These are phyloP conservation scores for Leccinum pachyderme DNA, from an alignment of 1,284 basidiomycete species.

Conservation along the genomic window DNA sequence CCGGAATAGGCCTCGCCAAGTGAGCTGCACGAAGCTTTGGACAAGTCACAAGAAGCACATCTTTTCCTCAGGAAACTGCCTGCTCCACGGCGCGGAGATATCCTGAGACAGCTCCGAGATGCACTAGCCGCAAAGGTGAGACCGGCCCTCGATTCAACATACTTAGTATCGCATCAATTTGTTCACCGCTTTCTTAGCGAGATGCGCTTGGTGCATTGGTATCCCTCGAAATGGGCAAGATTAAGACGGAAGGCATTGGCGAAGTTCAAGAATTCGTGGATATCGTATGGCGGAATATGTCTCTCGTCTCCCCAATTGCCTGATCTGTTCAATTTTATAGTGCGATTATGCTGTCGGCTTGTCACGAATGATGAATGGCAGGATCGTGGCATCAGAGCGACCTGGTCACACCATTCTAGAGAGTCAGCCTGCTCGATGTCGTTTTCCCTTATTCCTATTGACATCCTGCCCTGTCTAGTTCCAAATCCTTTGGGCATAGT, in stretches of 20 bases:
- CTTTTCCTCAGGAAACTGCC: constrained; percentile 72
- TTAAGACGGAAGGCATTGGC: constrained; percentile 86
- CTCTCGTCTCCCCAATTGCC: constrained; percentile 11
- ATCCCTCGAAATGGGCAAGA: constrained; percentile 95
- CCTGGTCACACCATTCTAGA: constrained; percentile 90
- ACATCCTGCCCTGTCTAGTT: constrained; percentile 45
- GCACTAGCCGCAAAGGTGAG: constrained; percentile 76
- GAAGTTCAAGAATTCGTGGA: constrained; percentile 96
- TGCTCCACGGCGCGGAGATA: constrained; percentile 84
- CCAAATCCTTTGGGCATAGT: constrained; percentile 92
- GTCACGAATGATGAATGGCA: constrained; percentile 89
- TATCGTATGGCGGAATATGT: constrained; percentile 53
- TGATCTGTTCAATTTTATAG: constrained; percentile 30
- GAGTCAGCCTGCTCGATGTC: constrained; percentile 42
- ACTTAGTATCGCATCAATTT: not conserved
- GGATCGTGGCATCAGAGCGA: constrained; percentile 81
- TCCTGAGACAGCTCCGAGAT: constrained; percentile 84
- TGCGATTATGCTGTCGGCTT: constrained; percentile 80
- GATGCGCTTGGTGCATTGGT: constrained; percentile 81
- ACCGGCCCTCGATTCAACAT: not conserved
- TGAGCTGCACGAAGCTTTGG: constrained; percentile 66
- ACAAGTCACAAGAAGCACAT: constrained; percentile 71
- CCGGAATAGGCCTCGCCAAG: constrained; percentile 55
- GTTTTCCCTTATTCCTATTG: constrained; percentile 5
- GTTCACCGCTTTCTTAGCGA: constrained; percentile 43